Conservation (phyloP, 2,329 filamentous ascomycete genomes). For the Thermoascus crustaceus region DNA sequence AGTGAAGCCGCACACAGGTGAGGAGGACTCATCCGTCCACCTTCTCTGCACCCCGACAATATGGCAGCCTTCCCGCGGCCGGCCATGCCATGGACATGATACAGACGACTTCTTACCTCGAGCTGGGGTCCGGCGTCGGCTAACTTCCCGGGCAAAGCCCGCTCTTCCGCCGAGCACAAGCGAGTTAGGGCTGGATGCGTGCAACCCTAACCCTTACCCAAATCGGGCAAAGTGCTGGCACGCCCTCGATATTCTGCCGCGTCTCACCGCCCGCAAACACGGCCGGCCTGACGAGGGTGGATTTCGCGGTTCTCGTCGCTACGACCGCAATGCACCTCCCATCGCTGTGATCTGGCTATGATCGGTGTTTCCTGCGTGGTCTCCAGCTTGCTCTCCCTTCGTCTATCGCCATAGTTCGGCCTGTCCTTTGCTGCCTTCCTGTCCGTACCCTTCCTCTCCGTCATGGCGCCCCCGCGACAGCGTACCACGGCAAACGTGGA, state of each 20-base stretch:
- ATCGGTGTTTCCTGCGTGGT: neutral
- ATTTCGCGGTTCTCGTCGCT: neutral
- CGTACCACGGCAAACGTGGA: conserved; percentile 32
- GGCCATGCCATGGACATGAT: too few relatives aligned
- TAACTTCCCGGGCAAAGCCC: too few relatives aligned
- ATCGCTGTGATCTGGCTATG: neutral
- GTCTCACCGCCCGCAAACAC: conserved; percentile 19
- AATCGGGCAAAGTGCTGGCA: neutral
- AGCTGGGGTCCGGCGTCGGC: too few relatives aligned
- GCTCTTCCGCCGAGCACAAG: too few relatives aligned
- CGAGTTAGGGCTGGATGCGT: conserved; percentile 3
- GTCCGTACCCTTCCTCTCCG: conserved; percentile 1
- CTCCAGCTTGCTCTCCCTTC: neutral
- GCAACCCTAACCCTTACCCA: conserved; percentile 8
- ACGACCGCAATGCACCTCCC: neutral
- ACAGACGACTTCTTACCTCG: too few relatives aligned
- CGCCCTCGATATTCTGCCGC: conserved; percentile 24
- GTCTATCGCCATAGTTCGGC: neutral
- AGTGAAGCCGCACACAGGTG: too few relatives aligned
- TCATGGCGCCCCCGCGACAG: conserved; percentile 41
- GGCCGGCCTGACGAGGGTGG: conserved; percentile 4
- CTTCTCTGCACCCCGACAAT: too few relatives aligned
- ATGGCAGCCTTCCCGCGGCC: too few relatives aligned
- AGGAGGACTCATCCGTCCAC: too few relatives aligned
- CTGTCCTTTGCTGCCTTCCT: neutral